Base-by-base conservation (phyloP, 768 basidiomycete species). In the Lactarius evosmus region DNA sequence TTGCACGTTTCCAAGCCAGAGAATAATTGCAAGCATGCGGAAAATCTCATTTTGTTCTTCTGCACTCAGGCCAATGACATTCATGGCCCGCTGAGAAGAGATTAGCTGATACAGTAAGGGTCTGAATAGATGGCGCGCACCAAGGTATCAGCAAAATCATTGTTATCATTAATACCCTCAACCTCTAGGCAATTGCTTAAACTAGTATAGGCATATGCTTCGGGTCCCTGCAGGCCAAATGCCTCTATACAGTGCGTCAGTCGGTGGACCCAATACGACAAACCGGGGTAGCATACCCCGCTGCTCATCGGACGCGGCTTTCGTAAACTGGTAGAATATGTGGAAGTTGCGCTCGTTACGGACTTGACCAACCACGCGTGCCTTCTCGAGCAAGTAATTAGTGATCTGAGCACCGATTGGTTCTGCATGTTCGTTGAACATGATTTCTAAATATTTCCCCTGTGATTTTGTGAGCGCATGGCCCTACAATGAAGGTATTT, bases 401-500 rank as follows among this genome's bases (percentile, higher is more conserved):
- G 97, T 98, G 67, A 99, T 98, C 72, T 97, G 93, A 0, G 97
- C 97, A 46, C 97, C 97, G 40, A 98, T 87, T 19, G 97, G 97
- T 71, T 95, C 92, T 58, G 95, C 95, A 17, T 86, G 83, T 25
- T 82, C 77, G 70, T 99, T 97, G 78, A 99, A 99, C 92, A 98
- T 98, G 75, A 99, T 98, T 76, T 99, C 95, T 9, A 99, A 81
- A 73, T 99, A 99, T 82, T 99, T 99, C 27, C 97, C 96, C 94
- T 98, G 70, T 1, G 36, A 7, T 30, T 52, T 32, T 14, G 30
- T 75, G 52, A 75, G 69, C 8, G 56, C 56, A 66, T 32, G 70
- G 67, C 50, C 44, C 54, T 9, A 40, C 44, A 38, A 57, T 25
- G 17, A 52, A 29, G 40, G 17, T 44, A 53, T 38, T 33, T 22